Evolutionary conservation across 805 yeast species (phyloP).

Genomic region (Hanseniaspora vineae): DNA sequence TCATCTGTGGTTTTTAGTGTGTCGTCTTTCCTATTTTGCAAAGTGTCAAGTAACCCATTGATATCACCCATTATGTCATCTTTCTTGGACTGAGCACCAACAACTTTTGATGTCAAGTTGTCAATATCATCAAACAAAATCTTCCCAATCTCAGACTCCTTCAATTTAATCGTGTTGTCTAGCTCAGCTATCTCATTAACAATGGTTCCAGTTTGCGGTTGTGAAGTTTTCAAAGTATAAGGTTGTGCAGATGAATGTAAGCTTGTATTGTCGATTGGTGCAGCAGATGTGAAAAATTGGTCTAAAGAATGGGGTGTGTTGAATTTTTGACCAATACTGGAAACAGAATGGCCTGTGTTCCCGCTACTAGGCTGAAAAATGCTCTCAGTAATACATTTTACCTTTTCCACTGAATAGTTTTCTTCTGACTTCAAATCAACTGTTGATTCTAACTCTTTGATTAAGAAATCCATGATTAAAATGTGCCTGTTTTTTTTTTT

Average conservation of each 20-base stretch:
- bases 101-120: constrained; percentile 1
- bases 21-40: no score
- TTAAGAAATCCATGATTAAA: not conserved
- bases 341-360: no score
- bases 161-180: constrained; percentile 2
- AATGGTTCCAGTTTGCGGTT: not conserved
- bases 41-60: no score
- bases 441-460: no score
- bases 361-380: not conserved
- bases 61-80: no score
- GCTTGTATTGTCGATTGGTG: not conserved
- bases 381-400: not conserved
- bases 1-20: no score
- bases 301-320: not conserved
- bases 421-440: not conserved
- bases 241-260: not conserved
- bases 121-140: not conserved
- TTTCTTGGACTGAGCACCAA: not conserved
- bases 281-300: not conserved
- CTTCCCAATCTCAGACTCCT: constrained; percentile 1
- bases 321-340: no score
- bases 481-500: no score
- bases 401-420: not conserved
- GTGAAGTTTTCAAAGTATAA: not conserved
- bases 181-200: constrained; percentile 5